Evolutionary conservation across 345 rosid genomes (phyloP).

Genomic region (Salix caprea): DNA sequence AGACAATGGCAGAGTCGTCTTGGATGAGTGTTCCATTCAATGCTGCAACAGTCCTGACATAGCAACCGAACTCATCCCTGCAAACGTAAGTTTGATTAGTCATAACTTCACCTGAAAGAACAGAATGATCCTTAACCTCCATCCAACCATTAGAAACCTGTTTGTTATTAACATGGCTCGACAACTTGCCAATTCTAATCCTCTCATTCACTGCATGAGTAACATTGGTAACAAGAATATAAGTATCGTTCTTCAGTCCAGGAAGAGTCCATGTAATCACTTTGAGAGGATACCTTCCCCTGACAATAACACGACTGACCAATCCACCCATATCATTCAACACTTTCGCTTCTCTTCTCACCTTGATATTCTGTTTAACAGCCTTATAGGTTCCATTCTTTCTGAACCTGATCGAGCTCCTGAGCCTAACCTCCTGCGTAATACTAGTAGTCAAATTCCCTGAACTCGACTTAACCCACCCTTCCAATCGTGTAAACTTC

Average conservation of each 20-base stretch:
- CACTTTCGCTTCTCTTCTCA: constrained; percentile 36
- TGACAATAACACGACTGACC: constrained; percentile 16
- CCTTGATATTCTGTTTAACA: constrained; percentile 45
- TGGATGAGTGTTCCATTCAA: constrained; percentile 36
- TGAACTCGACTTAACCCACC: constrained; percentile 65
- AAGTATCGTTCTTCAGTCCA: constrained; percentile 30
- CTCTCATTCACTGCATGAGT: constrained; percentile 46
- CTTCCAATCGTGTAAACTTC: constrained; percentile 40
- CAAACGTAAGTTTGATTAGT: constrained; percentile 50
- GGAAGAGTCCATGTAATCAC: constrained; percentile 48
- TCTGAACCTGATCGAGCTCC: constrained; percentile 38
- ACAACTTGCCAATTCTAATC: constrained; percentile 22
- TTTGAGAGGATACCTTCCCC: constrained; percentile 48
- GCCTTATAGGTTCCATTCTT: constrained; percentile 48
- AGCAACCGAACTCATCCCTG: constrained; percentile 47
- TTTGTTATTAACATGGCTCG: constrained; percentile 28
- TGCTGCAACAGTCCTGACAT: constrained; percentile 36
- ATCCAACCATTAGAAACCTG: constrained; percentile 78
- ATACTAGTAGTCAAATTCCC: constrained; percentile 63
- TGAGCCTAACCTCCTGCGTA: constrained; percentile 34
- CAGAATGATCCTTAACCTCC: constrained; percentile 64
- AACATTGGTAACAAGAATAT: constrained; percentile 54
- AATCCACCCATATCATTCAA: constrained; percentile 26
- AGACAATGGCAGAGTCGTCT: constrained; percentile 40
- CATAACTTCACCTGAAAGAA: constrained; percentile 47